Conservation (phyloP, 2,329 filamentous ascomycete species). For the Dothideomycetes sp. region DNA sequence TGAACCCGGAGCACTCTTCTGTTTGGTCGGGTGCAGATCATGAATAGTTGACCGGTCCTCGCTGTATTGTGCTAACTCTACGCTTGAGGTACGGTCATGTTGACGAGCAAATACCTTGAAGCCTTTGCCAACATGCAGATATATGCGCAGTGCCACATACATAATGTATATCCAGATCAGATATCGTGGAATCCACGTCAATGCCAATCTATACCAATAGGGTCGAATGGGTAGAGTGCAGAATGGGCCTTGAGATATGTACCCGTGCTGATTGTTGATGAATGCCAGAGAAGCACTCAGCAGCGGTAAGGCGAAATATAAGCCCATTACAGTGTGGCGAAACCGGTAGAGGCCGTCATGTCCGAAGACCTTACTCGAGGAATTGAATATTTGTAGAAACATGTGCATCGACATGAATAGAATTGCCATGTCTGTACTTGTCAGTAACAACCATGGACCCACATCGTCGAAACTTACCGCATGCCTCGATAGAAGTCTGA, state of each 20-base stretch:
- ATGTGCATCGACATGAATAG: conserved; percentile 65
- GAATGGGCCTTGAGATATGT: conserved; percentile 52
- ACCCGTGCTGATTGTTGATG: conserved; percentile 42
- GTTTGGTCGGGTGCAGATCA: not conserved
- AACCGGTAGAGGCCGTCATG: conserved; percentile 59
- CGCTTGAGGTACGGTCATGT: conserved; percentile 14
- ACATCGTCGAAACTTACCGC: conserved; percentile 32
- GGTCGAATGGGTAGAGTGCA: conserved; percentile 59
- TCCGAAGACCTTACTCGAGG: conserved; percentile 28
- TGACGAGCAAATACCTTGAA: conserved; percentile 28
- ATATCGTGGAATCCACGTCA: conserved; percentile 67
- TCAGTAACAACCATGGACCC: not conserved
- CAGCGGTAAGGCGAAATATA: conserved; percentile 48
- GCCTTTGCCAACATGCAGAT: conserved; percentile 48
- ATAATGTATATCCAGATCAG: conserved; percentile 55
- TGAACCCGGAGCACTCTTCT: not conserved
- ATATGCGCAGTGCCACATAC: conserved; percentile 56
- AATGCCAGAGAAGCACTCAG: conserved; percentile 55
- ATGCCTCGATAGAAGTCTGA: conserved; percentile 54
- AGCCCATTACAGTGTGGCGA: conserved; percentile 46
- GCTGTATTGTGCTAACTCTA: conserved; percentile 4
- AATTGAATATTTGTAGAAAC: conserved; percentile 58
- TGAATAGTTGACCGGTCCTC: not conserved
- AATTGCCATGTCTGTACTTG: conserved; percentile 49
- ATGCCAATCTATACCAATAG: conserved; percentile 55